These are phyloP conservation scores for Pythium biforme DNA, from an alignment of 352 stramenopile species.

Conservation along the genomic window DNA sequence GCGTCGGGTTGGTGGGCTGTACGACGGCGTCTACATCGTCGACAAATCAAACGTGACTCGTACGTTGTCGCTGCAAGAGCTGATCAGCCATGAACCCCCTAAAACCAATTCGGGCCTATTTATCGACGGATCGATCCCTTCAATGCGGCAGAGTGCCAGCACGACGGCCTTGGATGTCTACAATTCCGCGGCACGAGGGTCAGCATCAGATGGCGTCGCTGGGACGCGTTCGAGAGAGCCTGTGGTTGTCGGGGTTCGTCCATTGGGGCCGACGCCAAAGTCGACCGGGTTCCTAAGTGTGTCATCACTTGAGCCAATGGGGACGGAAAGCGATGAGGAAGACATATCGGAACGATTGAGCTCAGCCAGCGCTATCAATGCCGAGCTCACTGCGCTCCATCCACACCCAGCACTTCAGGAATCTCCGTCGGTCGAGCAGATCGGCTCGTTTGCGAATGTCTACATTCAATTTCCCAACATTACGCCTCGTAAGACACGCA, in stretches of 20 bases:
- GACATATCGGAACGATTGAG: no score
- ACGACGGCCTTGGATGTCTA: slow-evolving; percentile 13
- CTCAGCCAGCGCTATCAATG: background rate
- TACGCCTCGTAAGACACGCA: slow-evolving; percentile 28
- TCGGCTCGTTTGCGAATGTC: slow-evolving; percentile 28
- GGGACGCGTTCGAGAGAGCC: background rate
- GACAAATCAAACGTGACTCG: slow-evolving; percentile 15
- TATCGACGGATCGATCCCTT: slow-evolving; percentile 21
- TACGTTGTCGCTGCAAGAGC: slow-evolving; percentile 44
- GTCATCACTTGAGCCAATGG: background rate
- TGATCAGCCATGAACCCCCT: slow-evolving; percentile 27
- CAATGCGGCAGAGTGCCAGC: slow-evolving; percentile 19
- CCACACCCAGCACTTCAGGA: background rate
- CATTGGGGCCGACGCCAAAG: slow-evolving; percentile 13
- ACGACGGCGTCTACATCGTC: slow-evolving; percentile 25
- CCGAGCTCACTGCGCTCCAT: background rate
- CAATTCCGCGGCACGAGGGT: background rate
- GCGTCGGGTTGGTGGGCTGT: slow-evolving; percentile 13
- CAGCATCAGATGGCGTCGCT: background rate
- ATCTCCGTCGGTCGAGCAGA: background rate
- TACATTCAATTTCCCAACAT: slow-evolving; percentile 68
- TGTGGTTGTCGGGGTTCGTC: slow-evolving; percentile 14
- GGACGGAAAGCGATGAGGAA: background rate
- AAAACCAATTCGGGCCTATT: slow-evolving; percentile 6
- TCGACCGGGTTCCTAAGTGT: slow-evolving; percentile 9